phyloP scores from a whole-genome alignment of 768 basidiomycete species.

The Pholiota conissans region DNA sequence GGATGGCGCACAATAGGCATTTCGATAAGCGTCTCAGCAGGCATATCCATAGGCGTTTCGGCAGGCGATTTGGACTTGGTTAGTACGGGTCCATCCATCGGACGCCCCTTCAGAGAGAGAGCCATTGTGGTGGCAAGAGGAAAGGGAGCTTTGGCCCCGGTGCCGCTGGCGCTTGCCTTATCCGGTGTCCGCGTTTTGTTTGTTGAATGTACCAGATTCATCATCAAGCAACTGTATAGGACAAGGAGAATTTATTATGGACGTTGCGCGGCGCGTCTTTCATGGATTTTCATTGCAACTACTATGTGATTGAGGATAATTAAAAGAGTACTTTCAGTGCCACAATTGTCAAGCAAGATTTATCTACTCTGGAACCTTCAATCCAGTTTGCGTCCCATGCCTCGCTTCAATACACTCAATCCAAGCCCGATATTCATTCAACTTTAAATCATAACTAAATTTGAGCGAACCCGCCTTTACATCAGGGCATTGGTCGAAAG shows the following conservation, averaged over 20 bases:
- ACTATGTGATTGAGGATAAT: too few species aligned
- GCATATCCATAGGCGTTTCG: not conserved
- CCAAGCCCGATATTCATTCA: too few species aligned
- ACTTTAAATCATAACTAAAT: too few species aligned
- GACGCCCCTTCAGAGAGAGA: not conserved
- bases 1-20: constrained; percentile 19
- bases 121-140: not conserved
- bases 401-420: too few species aligned
- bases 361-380: too few species aligned
- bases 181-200: not conserved
- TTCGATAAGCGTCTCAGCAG: not conserved
- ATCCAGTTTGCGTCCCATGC: too few species aligned
- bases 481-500: not conserved
- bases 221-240: not conserved
- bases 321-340: too few species aligned
- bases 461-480: too few species aligned
- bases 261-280: too few species aligned
- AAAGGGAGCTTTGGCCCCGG: not conserved
- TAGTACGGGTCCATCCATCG: not conserved
- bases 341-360: too few species aligned
- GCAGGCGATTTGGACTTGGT: not conserved
- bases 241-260: too few species aligned
- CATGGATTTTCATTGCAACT: too few species aligned
- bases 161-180: not conserved
- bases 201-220: not conserved